phyloP scores from a whole-genome alignment of 2,329 filamentous ascomycete genomes.

The Aspergillus bombycis region DNA sequence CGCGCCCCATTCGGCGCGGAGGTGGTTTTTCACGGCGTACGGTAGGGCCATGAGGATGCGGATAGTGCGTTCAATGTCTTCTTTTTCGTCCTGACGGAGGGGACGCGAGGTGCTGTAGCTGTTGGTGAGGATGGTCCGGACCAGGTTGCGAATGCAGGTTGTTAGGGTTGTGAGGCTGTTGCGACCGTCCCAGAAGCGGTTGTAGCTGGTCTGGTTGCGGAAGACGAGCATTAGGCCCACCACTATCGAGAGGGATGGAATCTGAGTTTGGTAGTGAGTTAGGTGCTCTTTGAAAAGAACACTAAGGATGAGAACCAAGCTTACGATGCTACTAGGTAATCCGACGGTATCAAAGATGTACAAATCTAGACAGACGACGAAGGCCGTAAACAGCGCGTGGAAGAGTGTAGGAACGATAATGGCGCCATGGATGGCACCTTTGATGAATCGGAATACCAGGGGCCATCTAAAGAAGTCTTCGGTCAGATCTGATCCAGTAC shows the following conservation, averaged over 20 bases:
- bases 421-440: conserved; percentile 64
- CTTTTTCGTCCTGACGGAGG: conserved; percentile 48
- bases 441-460: conserved; percentile 65
- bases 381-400: conserved; percentile 61
- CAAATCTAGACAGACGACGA: conserved; percentile 62
- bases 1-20: conserved; percentile 64
- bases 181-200: conserved; percentile 66
- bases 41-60: conserved; percentile 64
- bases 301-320: conserved; percentile 16
- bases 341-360: conserved; percentile 55
- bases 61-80: conserved; percentile 62
- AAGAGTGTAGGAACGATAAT: conserved; percentile 61
- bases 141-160: conserved; percentile 63
- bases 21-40: conserved; percentile 66
- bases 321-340: conserved; percentile 61
- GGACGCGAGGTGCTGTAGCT: conserved; percentile 40
- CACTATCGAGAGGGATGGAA: conserved; percentile 66
- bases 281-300: not conserved
- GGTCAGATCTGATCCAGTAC: not conserved
- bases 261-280: conserved; percentile 34
- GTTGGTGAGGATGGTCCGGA: conserved; percentile 58
- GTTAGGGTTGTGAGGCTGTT: conserved; percentile 60
- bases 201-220: conserved; percentile 66
- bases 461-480: conserved; percentile 53
- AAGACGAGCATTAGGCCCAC: conserved; percentile 71